These are phyloP conservation scores for Gremmenia infestans DNA, from an alignment of 2,329 filamentous ascomycete genomes.

Conservation along the genomic window DNA sequence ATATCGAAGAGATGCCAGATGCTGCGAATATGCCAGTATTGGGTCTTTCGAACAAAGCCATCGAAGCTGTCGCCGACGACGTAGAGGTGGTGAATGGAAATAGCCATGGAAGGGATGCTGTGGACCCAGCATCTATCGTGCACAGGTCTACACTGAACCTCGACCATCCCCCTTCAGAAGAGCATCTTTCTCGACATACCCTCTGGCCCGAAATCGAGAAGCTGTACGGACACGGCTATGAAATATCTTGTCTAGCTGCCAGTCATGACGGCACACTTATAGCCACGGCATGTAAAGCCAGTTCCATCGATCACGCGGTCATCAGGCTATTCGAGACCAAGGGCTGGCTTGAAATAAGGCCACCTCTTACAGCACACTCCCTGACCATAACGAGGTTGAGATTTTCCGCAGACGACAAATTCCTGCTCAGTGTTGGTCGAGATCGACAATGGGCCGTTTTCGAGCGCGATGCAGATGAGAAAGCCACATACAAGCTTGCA, in stretches of 20 bases:
- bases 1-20: constrained; percentile 60
- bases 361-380: constrained; percentile 77
- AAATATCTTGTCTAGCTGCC: constrained; percentile 82
- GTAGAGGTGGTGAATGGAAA: constrained; percentile 40
- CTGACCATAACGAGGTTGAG: constrained; percentile 78
- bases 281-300: constrained; percentile 90
- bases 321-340: constrained; percentile 85
- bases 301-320: constrained; percentile 88
- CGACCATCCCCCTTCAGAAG: constrained; percentile 77
- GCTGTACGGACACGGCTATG: constrained; percentile 95
- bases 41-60: constrained; percentile 92
- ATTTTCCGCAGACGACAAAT: constrained; percentile 70
- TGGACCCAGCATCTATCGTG: constrained; percentile 51
- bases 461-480: constrained; percentile 40
- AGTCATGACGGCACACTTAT: constrained; percentile 70
- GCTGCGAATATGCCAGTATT: constrained; percentile 93
- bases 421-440: constrained; percentile 81
- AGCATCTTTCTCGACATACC: constrained; percentile 81
- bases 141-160: constrained; percentile 60
- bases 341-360: constrained; percentile 81
- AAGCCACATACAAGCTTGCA: constrained; percentile 48
- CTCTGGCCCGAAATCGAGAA: constrained; percentile 97
- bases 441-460: constrained; percentile 92
- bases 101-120: constrained; percentile 47
- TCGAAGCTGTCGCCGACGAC: constrained; percentile 53